Base-by-base conservation (phyloP, 345 rosid species). In the Physaria fendleri region DNA sequence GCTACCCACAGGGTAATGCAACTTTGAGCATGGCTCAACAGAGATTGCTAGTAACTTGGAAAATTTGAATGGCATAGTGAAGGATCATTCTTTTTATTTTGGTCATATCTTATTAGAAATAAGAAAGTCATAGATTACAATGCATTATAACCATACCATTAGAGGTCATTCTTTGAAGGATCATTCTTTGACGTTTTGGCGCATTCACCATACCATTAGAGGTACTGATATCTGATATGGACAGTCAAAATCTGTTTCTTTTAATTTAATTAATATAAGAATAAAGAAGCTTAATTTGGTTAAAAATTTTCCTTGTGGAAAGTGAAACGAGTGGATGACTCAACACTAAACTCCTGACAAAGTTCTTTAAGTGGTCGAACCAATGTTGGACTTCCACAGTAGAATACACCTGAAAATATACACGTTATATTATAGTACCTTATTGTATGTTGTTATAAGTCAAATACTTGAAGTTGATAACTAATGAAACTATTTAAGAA, bases 241-340 rank as follows among this genome's bases (percentile, higher is more conserved):
- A 58, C 13, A 22, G 35, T 35, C 49, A 68, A 52, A 52, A 52
- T 21, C 56, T 45, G 49, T 29, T 52, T 67, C 32, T 52, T 52
- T 40, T 11, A 43, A 35, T 33, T 12, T 27, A 53, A 13, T 17
- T 29, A 17, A 10, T 14, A 59, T 41, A 59, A 11, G 21, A 30
- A 27, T 18, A 17, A 46, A 41, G 12, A 32, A 41, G 12, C 23
- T 40, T 22, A 46, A 16, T 23, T 40, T 55, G 27, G 30, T 70
- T 79, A 93, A 65, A 93, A 93, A 62, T 90, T 90, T 63, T 93
- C 97, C 77, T 90, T 89, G 75, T 85, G 95, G 72, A 93, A 93
- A 29, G 87, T 78, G 66, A 93, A 93, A 2, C 99, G 77, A 32
- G 96, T 85, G 8, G 95, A 54, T 27, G 96, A 71, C 65, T 83